A percentile compares a stretch with the other conserved stretches of the same genome.
Conservation (phyloP, 1,139 yeast species). For the Hyphopichia fennica region DNA sequence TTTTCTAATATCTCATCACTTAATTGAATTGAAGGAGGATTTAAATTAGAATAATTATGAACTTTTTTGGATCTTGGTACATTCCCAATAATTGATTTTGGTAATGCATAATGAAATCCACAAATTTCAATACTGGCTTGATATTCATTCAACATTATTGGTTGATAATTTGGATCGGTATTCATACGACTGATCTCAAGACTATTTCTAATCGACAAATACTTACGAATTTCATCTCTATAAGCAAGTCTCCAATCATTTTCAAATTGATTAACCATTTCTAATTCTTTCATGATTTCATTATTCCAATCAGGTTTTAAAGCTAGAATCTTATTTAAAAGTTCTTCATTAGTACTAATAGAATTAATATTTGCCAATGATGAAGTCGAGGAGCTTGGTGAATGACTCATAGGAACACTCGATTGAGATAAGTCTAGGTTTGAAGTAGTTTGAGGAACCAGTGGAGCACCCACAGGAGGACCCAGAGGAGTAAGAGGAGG, state of each 20-base stretch:
- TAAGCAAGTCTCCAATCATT: slow-evolving; percentile 35
- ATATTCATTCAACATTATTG: slow-evolving; percentile 34
- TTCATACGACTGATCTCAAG: slow-evolving; percentile 31
- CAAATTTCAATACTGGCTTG: slow-evolving; percentile 47
- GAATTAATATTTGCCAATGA: slow-evolving; percentile 3
- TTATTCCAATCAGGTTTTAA: slow-evolving; percentile 37
- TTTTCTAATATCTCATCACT: not conserved
- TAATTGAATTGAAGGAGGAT: slow-evolving; percentile 1
- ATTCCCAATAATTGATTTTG: slow-evolving; percentile 20
- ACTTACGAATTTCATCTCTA: slow-evolving; percentile 31
- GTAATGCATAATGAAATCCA: slow-evolving; percentile 36
- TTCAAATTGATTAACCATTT: slow-evolving; percentile 29
- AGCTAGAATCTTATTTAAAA: slow-evolving; percentile 23
- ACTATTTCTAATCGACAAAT: slow-evolving; percentile 29
- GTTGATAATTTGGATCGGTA: slow-evolving; percentile 30
- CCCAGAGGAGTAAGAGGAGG: not conserved
- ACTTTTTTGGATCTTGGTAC: not conserved
- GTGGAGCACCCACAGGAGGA: too few species aligned
- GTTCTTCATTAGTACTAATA: slow-evolving; percentile 14
- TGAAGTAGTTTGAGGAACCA: too few species aligned
- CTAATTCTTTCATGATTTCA: slow-evolving; percentile 33
- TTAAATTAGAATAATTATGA: too few species aligned
- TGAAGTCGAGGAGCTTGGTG: slow-evolving; percentile 5
- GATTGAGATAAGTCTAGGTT: too few species aligned
- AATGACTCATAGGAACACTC: too few species aligned